These are phyloP conservation scores for Mortierella sp. DNA, from an alignment of 371 early-diverging fungal genomes.

Conservation along the genomic window DNA sequence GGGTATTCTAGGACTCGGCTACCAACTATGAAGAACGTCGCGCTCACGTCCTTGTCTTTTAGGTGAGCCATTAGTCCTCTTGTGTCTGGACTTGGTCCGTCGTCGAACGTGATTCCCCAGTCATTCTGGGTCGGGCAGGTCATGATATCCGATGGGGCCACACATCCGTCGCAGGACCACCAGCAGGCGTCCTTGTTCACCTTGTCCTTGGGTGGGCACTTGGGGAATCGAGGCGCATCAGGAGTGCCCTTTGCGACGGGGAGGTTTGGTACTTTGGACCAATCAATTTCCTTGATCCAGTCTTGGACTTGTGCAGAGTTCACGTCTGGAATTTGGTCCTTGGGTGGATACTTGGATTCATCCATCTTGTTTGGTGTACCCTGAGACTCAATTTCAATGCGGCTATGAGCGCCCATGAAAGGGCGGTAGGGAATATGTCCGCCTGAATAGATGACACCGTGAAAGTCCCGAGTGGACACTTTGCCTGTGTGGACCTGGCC, in stretches of 20 bases:
- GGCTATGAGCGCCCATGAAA: too few relatives aligned
- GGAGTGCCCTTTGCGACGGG: conserved; percentile 38
- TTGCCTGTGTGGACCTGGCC: background rate
- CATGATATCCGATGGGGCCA: conserved; percentile 29
- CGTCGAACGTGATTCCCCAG: conserved; percentile 64
- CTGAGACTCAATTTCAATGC: too few relatives aligned
- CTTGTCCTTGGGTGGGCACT: conserved; percentile 20
- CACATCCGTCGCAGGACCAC: conserved; percentile 52
- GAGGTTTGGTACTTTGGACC: conserved; percentile 55
- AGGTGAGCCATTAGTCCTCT: conserved; percentile 57
- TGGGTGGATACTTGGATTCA: conserved; percentile 24
- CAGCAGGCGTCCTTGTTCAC: conserved; percentile 30
- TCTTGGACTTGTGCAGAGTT: conserved; percentile 60
- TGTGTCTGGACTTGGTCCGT: conserved; percentile 67
- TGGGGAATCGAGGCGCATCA: conserved; percentile 33
- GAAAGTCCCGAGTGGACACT: conserved; percentile 4
- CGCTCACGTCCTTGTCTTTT: conserved; percentile 57
- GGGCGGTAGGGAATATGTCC: background rate
- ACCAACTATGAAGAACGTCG: conserved; percentile 74
- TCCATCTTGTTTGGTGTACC: conserved; percentile 4
- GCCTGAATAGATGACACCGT: conserved; percentile 13
- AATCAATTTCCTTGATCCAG: conserved; percentile 57
- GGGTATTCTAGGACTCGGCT: conserved; percentile 62
- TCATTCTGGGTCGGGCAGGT: conserved; percentile 26
- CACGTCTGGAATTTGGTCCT: conserved; percentile 43